These are phyloP conservation scores for Fomitopsis betulina DNA, from an alignment of 1,284 basidiomycete species.

Conservation along the genomic window DNA sequence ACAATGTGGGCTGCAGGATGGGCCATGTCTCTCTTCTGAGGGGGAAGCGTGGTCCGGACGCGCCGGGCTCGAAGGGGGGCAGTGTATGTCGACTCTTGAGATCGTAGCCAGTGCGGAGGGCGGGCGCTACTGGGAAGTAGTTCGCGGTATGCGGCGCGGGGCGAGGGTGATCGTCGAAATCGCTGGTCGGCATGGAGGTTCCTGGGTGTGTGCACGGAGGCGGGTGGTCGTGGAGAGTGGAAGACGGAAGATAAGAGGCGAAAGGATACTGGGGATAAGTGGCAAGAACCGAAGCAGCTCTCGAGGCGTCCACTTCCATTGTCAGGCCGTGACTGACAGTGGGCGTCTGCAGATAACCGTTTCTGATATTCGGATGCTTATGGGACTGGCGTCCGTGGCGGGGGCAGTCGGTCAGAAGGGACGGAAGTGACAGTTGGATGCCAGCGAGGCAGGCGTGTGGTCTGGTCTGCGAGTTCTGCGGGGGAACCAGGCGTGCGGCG, in stretches of 20 bases:
- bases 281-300: constrained; percentile 20
- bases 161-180: constrained; percentile 17
- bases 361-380: constrained; percentile 17
- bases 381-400: constrained; percentile 13
- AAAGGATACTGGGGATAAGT: constrained; percentile 18
- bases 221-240: constrained; percentile 19
- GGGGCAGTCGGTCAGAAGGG: constrained; percentile 1
- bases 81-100: neutral
- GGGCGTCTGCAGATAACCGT: constrained; percentile 21
- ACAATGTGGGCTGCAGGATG: constrained; percentile 6
- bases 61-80: neutral
- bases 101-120: neutral
- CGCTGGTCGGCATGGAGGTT: constrained; percentile 14
- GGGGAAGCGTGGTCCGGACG: constrained; percentile 11
- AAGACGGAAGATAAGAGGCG: constrained; percentile 21
- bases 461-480: neutral
- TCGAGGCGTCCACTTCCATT: constrained; percentile 27
- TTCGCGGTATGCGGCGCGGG: constrained; percentile 28
- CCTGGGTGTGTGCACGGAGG: constrained; percentile 17
- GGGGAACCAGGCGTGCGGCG: neutral
- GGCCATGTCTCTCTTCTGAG: constrained; percentile 3
- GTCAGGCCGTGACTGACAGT: constrained; percentile 14
- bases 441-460: constrained; percentile 2
- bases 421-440: constrained; percentile 4
- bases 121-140: constrained; percentile 27